A percentile compares a stretch with the other conserved stretches of the same genome.
These are phyloP conservation scores for Cucurbita ficifolia DNA, from an alignment of 306 rosid genomes.

Conservation along the genomic window DNA sequence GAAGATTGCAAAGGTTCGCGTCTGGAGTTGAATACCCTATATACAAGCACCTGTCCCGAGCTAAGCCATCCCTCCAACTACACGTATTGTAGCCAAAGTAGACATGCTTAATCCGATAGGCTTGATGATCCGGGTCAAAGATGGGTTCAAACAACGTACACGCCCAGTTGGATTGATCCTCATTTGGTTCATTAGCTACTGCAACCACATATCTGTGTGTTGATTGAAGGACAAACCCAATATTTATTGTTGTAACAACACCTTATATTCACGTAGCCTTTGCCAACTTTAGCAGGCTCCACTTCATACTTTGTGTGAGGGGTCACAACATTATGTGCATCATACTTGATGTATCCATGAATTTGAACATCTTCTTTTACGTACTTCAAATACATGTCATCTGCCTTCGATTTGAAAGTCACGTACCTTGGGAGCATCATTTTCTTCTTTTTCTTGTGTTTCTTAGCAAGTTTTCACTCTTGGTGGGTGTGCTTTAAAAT, in stretches of 20 bases:
- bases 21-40: neutral
- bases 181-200: neutral
- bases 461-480: too few relatives aligned
- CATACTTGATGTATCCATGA: neutral
- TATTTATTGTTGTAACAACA: conserved; percentile 17
- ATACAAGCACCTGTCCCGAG: neutral
- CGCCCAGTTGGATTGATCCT: neutral
- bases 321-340: neutral
- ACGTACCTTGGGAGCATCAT: neutral
- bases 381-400: neutral
- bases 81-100: neutral
- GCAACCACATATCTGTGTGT: neutral
- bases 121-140: neutral
- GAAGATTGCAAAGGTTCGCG: neutral
- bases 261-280: neutral
- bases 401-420: neutral
- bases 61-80: neutral
- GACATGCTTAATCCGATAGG: neutral
- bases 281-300: neutral
- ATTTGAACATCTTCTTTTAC: neutral
- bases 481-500: neutral
- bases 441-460: neutral
- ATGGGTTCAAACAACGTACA: conserved; percentile 10
- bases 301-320: neutral
- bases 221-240: neutral